phyloP scores from a whole-genome alignment of 441 rosid species.

The Adansonia grandidieri region DNA sequence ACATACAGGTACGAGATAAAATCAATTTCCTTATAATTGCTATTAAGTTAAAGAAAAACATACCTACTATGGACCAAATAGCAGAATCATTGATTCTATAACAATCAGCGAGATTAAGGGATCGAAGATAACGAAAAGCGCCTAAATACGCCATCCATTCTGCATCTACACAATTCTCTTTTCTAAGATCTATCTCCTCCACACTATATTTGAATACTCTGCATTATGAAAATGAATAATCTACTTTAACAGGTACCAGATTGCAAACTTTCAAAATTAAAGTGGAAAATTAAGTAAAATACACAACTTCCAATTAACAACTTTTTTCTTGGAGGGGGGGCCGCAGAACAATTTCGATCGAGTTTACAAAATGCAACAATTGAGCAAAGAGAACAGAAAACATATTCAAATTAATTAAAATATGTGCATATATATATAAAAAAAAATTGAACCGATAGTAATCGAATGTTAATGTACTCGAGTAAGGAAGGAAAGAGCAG shows the following conservation, averaged over 20 bases:
- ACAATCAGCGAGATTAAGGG: slow-evolving; percentile 72
- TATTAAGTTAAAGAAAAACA: neutral
- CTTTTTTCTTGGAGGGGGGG: neutral
- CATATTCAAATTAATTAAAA: neutral
- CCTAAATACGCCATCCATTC: slow-evolving; percentile 97
- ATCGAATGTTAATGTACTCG: slow-evolving; percentile 49
- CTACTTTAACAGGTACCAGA: neutral
- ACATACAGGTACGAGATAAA: neutral
- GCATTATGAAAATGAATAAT: slow-evolving; percentile 24
- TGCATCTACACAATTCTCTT: slow-evolving; percentile 72
- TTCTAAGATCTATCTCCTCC: slow-evolving; percentile 74
- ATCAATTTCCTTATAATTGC: neutral
- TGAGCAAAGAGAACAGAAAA: neutral
- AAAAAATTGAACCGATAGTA: neutral
- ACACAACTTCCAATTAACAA: neutral
- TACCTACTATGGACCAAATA: slow-evolving; percentile 81
- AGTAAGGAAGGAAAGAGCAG: slow-evolving; percentile 89
- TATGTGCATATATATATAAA: too few relatives aligned
- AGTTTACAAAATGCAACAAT: neutral
- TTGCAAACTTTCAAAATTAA: neutral
- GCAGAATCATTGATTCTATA: slow-evolving; percentile 66
- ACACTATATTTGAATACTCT: slow-evolving; percentile 76
- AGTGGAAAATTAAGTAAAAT: neutral
- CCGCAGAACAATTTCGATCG: neutral
- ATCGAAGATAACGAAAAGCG: slow-evolving; percentile 57